Conservation (phyloP, 352 stramenopile genomes). For the Phytopythium delawarense region DNA sequence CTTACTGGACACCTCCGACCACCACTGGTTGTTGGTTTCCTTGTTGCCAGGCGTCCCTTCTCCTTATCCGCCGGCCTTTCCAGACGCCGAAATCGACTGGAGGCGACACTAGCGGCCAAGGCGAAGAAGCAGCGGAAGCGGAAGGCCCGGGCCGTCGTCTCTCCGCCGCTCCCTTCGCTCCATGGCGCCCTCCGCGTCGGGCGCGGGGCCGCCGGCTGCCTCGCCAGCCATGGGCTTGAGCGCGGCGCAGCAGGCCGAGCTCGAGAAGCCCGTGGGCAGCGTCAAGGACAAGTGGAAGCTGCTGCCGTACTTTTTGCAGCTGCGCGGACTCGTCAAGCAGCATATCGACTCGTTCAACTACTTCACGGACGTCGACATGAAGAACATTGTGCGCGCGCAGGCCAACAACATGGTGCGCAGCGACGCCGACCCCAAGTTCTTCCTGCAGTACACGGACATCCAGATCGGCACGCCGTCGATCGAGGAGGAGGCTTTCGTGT, state of each 20-base stretch:
- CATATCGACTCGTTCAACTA: constrained; percentile 99
- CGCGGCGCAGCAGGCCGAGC: constrained; percentile 42
- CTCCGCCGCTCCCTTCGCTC: neutral
- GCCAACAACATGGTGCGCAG: constrained; percentile 89
- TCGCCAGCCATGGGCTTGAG: constrained; percentile 4
- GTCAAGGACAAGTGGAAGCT: constrained; percentile 98
- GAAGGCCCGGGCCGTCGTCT: neutral
- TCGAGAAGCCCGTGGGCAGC: constrained; percentile 66
- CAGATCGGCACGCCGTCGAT: constrained; percentile 96
- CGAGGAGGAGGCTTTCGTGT: constrained; percentile 96
- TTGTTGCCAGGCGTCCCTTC: neutral
- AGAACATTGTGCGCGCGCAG: constrained; percentile 97
- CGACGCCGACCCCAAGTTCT: constrained; percentile 98
- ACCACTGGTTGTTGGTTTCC: constrained; percentile 6
- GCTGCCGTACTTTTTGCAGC: constrained; percentile 96
- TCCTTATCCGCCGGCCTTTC: neutral
- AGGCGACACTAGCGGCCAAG: neutral
- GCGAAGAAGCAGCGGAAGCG: too few relatives aligned
- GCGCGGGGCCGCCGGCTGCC: neutral
- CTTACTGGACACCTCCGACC: neutral
- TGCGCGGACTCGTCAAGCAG: constrained; percentile 93
- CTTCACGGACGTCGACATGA: constrained; percentile 98
- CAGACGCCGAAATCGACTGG: constrained; percentile 8
- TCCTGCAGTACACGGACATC: constrained; percentile 98
- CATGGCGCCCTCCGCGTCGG: constrained; percentile 26